Evolutionary conservation across 257 asterid genomes (phyloP), one percentile per base, ranked within the genome.

Genomic region (Salvia hispanica): DNA sequence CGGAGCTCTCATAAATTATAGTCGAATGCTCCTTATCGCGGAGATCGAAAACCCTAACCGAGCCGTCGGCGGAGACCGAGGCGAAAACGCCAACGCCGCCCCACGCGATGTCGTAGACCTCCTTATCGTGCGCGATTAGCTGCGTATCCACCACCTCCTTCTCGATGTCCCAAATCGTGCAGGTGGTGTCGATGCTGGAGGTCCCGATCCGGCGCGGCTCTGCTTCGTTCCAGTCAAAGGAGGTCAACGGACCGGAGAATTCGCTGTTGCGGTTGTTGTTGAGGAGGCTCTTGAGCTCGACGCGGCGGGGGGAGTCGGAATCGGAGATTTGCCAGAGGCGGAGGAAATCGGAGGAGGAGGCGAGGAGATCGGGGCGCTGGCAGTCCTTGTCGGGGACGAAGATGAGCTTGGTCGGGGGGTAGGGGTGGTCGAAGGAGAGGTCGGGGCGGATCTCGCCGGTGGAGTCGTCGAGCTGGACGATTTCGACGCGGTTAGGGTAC

Each of bases 41-140:
- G 6, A 93, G 86, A 72, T 93, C 97, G 59, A 93, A 93, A 63
- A 93, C 97, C 91, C 99, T 88, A 65, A 93, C 99, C 1, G 95
- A 86, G 3, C 99, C 99, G 64, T 93, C 97, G 0, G 97, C 99
- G 0, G 96, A 93, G 48, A 93, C 99, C 3, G 95, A 88, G 0
- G 99, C 99, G 55, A 93, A 93, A 64, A 93, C 97, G 50, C 97
- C 96, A 51, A 87, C 99, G 8, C 97, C 97, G 5, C 97, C 99
- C 99, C 99, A 93, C 5, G 99, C 97, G 6, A 93, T 93, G 54
- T 93, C 99, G 65, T 88, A 90, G 21, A 93, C 99, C 95, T 93
- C 99, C 86, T 93, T 93, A 70, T 93, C 99, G 71, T 92, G 98
- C 3, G 98, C 98, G 39, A 92, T 92, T 6, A 92, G 82, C 81